Evolutionary conservation across 805 yeast genomes (phyloP).

Genomic region (Saturnispora quitensis): DNA sequence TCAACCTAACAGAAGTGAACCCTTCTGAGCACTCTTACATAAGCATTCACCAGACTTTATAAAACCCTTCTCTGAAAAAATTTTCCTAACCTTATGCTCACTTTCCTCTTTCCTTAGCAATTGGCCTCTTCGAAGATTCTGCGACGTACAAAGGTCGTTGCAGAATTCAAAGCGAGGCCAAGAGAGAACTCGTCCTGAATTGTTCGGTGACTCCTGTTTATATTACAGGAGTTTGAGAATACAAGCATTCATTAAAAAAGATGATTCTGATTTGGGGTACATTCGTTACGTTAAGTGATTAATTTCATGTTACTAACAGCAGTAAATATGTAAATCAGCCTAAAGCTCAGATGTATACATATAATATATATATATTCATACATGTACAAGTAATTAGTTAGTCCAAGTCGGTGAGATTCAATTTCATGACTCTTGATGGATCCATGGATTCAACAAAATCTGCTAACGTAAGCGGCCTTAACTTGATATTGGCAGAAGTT

Average conservation of each 20-base stretch:
- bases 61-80: background rate
- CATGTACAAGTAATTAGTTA: background rate
- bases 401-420: constrained; percentile 11
- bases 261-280: constrained; percentile 7
- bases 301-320: too few species aligned
- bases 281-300: background rate
- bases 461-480: constrained; percentile 54
- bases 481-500: constrained; percentile 29
- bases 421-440: constrained; percentile 13
- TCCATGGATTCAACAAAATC: constrained; percentile 46
- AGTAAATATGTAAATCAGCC: background rate
- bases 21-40: background rate
- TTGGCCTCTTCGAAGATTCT: constrained; percentile 43
- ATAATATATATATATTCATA: background rate
- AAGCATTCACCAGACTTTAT: background rate
- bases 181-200: constrained; percentile 21
- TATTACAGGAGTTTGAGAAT: background rate
- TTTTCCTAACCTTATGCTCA: background rate
- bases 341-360: background rate
- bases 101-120: constrained; percentile 5
- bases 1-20: background rate
- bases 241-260: background rate
- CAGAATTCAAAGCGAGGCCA: constrained; percentile 43
- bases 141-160: constrained; percentile 32
- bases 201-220: constrained; percentile 2